Evolutionary conservation across 345 rosid species (phyloP), one percentile per base, ranked within the genome.

Genomic region (Aurinia saxatilis): DNA sequence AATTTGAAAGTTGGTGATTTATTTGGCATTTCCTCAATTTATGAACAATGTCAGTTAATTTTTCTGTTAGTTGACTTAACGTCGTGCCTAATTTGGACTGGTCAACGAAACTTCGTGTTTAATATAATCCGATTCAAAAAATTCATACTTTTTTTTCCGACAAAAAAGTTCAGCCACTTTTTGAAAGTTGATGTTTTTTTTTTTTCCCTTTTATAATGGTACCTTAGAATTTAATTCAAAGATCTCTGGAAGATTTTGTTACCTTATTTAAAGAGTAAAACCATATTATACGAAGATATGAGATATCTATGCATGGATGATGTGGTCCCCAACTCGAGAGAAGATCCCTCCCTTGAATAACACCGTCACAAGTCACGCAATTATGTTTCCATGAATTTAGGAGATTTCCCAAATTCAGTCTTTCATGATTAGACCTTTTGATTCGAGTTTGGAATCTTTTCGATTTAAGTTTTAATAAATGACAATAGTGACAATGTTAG

Each of bases 311-410:
- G 63, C 31, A 60, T 13, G 62, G 40, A 54, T 53, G 48, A 62
- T 68, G 27, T 27, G 73, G 73, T 37, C 67, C 55, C 50, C 41
- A 2, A 46, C 18, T 12, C 6, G 30, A 53, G 38, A 12, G 57
- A 36, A n/a, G 63, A 68, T 61, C 30, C 63, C 68, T 69, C 57
- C 73, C 68, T 69, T 69, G 38, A 18, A 54, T 69, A 69, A 60
- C 68, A 61, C 73, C 68, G 63, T 17, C 36, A 36, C 68, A 29
- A 56, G 27, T 61, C 57, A 53, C n/a, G 35, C 68, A 69, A 45
- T 53, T 52, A 34, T 52, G 67, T 17, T 37, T 18, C 68, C 74
- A 46, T 70, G 12, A 62, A 53, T 70, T 46, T 18, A 30, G 63
- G 68, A 46, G 47, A 56, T 57, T 48, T 40, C 14, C 48, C 46